Conservation (phyloP, 805 yeast species). For the Hanseniaspora clermontiae region DNA sequence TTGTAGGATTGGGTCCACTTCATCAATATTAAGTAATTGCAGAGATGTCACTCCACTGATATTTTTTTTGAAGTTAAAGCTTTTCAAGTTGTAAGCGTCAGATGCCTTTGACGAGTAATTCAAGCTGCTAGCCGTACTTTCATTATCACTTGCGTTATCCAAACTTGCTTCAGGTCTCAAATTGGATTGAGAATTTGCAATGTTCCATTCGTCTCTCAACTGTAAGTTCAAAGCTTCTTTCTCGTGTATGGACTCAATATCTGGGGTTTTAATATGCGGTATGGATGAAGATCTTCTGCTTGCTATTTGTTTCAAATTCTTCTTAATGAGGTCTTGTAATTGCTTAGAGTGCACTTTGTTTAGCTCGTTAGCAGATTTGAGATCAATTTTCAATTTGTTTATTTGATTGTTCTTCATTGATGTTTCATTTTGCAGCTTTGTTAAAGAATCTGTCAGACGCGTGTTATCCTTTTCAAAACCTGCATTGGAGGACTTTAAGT, state of each 20-base stretch:
- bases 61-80: neutral
- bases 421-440: neutral
- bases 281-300: conserved; percentile 18
- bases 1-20: conserved; percentile 5
- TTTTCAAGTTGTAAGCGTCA: neutral
- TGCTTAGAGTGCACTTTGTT: conserved; percentile 13
- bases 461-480: neutral
- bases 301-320: conserved; percentile 1
- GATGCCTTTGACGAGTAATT: neutral
- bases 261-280: conserved; percentile 16
- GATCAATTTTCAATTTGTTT: neutral
- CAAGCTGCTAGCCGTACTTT: neutral
- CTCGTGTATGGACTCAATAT: conserved; percentile 22
- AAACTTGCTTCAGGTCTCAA: neutral
- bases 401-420: neutral
- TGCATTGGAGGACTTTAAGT: neutral
- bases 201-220: conserved; percentile 22
- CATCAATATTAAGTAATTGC: conserved; percentile 6
- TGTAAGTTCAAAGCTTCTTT: conserved; percentile 21
- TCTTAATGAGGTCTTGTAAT: conserved; percentile 15
- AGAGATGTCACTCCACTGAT: conserved; percentile 2
- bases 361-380: conserved; percentile 6
- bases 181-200: neutral
- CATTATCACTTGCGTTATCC: conserved; percentile 3
- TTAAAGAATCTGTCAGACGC: neutral